Conservation (phyloP, 225 moss, liverwort and hornwort genomes). For the Climacium dendroides region DNA sequence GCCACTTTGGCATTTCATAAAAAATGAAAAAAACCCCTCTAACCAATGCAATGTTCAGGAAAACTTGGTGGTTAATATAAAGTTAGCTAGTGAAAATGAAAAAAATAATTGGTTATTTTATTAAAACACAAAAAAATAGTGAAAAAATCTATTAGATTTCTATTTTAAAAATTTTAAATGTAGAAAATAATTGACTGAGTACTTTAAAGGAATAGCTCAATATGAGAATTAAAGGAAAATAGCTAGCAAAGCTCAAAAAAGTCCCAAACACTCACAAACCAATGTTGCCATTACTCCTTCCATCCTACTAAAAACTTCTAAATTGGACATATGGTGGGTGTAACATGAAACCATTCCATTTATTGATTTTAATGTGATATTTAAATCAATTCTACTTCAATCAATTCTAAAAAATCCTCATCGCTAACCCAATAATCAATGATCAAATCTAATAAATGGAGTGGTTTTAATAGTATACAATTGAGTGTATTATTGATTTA, state of each 20-base stretch:
- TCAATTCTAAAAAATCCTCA: no score
- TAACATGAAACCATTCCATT: rapidly evolving
- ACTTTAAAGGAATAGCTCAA: rapidly evolving
- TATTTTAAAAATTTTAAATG: no score
- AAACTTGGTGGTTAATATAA: no score
- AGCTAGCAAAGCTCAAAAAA: background rate
- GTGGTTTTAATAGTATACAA: background rate
- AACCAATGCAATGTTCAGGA: no score
- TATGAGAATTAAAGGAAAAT: background rate
- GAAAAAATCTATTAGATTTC: no score
- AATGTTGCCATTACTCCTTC: background rate
- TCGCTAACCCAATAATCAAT: rapidly evolving
- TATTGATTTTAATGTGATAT: background rate
- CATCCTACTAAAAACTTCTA: rapidly evolving
- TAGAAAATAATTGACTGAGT: no score
- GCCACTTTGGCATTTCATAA: no score
- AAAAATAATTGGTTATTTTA: no score
- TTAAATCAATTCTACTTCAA: background rate
- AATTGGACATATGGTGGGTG: rapidly evolving
- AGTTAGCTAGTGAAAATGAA: no score
- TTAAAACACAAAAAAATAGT: no score
- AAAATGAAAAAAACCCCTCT: no score
- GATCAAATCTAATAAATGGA: background rate
- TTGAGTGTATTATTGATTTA: no score
- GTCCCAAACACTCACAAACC: rapidly evolving